These are phyloP conservation scores for Coniochaeta sp. DNA, from an alignment of 2,329 filamentous ascomycete species.

Conservation along the genomic window DNA sequence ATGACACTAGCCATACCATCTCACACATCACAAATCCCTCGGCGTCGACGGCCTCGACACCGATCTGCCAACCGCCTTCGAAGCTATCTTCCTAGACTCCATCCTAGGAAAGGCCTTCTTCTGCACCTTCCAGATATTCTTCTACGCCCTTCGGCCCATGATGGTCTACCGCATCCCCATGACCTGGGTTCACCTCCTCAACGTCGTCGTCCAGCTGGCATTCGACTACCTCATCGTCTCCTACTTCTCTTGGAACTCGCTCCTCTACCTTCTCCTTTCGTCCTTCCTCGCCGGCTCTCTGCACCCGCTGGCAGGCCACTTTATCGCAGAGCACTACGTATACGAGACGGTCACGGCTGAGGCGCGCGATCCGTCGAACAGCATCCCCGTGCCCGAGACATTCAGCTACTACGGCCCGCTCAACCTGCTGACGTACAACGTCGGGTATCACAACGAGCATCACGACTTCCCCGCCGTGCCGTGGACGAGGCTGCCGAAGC, in stretches of 20 bases:
- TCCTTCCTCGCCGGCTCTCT: slow-evolving; percentile 91
- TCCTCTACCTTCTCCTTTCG: slow-evolving; percentile 80
- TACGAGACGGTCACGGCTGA: slow-evolving; percentile 56
- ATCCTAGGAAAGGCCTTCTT: slow-evolving; percentile 97
- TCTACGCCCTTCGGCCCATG: slow-evolving; percentile 96
- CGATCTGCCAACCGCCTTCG: slow-evolving; percentile 84
- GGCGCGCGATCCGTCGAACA: slow-evolving; percentile 49
- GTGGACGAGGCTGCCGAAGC: slow-evolving; percentile 76
- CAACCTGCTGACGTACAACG: slow-evolving; percentile 93
- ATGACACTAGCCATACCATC: slow-evolving; percentile 72
- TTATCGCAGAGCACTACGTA: slow-evolving; percentile 96
- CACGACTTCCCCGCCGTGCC: slow-evolving; percentile 97
- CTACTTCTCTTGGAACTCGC: slow-evolving; percentile 39
- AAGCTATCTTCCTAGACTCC: slow-evolving; percentile 89
- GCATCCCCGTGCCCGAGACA: slow-evolving; percentile 75
- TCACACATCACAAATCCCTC: slow-evolving; percentile 98
- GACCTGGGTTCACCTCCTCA: slow-evolving; percentile 76
- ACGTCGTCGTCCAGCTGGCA: slow-evolving; percentile 66
- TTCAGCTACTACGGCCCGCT: slow-evolving; percentile 94
- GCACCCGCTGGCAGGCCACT: slow-evolving; percentile 92
- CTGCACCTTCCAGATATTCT: slow-evolving; percentile 98
- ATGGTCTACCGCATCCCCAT: slow-evolving; percentile 85
- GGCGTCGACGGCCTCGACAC: slow-evolving; percentile 95
- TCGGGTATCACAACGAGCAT: slow-evolving; percentile 96
- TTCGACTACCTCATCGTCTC: slow-evolving; percentile 70